Percentiles rank a stretch among this genome's conserved stretches.
Conservation (phyloP, 257 asterid species). For the Salvia splendens region DNA sequence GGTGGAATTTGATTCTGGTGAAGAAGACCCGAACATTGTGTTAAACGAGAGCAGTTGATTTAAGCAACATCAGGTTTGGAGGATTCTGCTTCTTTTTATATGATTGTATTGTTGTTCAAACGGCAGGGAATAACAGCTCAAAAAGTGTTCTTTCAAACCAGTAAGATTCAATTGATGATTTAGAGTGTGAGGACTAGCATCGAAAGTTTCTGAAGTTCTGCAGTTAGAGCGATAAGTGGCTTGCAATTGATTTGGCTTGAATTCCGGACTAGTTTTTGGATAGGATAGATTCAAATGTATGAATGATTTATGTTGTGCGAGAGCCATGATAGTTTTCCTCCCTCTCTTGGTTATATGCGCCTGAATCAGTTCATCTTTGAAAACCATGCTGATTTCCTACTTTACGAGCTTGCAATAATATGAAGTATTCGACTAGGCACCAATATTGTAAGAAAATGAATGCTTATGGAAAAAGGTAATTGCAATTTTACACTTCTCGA, state of each 20-base stretch:
- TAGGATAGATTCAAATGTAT: neutral
- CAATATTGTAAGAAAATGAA: neutral
- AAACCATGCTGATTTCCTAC: neutral
- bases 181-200: neutral
- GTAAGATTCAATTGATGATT: neutral
- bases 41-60: slow-evolving; percentile 34
- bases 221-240: neutral
- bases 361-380: neutral
- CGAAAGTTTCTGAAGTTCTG: neutral
- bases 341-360: neutral
- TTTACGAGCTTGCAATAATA: neutral
- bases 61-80: neutral
- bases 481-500: no score
- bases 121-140: neutral
- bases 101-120: neutral
- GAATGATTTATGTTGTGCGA: neutral
- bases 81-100: neutral
- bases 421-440: neutral
- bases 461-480: neutral
- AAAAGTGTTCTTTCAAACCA: neutral
- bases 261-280: slow-evolving; percentile 12
- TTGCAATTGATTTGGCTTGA: neutral
- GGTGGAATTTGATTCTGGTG: slow-evolving; percentile 88
- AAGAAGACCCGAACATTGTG: slow-evolving; percentile 74
- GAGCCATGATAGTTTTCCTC: neutral